phyloP scores from a whole-genome alignment of 2,329 filamentous ascomycete species.

The Xylaria sp. region DNA sequence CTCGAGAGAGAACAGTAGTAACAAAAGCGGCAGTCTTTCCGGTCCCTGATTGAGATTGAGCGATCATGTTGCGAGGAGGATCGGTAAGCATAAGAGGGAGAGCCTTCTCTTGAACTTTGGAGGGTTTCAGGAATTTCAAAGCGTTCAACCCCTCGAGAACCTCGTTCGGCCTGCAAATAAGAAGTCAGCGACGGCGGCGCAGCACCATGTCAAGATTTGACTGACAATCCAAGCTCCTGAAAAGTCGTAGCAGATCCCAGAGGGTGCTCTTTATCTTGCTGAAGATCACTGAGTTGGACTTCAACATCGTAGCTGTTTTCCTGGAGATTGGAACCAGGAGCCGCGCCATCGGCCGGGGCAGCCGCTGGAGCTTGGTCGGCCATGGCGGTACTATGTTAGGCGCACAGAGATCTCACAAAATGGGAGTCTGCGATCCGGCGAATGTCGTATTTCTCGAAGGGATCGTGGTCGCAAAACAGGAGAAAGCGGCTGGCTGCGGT shows the following conservation, averaged over 20 bases:
- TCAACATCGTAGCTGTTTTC: constrained; percentile 89
- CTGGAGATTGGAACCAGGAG: constrained; percentile 60
- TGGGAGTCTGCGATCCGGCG: neutral
- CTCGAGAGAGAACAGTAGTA: constrained; percentile 86
- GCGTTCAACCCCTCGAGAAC: constrained; percentile 79
- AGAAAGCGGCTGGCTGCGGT: neutral
- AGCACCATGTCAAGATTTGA: constrained; percentile 37
- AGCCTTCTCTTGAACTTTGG: constrained; percentile 96
- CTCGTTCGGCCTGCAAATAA: constrained; percentile 36
- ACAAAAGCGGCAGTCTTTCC: constrained; percentile 98
- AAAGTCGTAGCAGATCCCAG: constrained; percentile 87
- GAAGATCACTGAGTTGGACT: constrained; percentile 89
- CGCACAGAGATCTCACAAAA: constrained; percentile 1
- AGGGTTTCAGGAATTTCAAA: constrained; percentile 93
- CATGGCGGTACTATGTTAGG: constrained; percentile 33
- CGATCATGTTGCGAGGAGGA: constrained; percentile 94
- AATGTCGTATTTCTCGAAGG: neutral
- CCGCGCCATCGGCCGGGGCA: constrained; percentile 52
- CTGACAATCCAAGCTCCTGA: constrained; percentile 85
- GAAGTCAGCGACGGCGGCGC: constrained; percentile 19
- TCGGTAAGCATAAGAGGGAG: constrained; percentile 87
- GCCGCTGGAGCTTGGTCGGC: constrained; percentile 37
- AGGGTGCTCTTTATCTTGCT: constrained; percentile 86
- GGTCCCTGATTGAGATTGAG: constrained; percentile 98
- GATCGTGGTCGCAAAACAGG: neutral